Evolutionary conservation across 225 moss, liverwort and hornwort genomes (phyloP).

Genomic region (Marchantia polymorpha): DNA sequence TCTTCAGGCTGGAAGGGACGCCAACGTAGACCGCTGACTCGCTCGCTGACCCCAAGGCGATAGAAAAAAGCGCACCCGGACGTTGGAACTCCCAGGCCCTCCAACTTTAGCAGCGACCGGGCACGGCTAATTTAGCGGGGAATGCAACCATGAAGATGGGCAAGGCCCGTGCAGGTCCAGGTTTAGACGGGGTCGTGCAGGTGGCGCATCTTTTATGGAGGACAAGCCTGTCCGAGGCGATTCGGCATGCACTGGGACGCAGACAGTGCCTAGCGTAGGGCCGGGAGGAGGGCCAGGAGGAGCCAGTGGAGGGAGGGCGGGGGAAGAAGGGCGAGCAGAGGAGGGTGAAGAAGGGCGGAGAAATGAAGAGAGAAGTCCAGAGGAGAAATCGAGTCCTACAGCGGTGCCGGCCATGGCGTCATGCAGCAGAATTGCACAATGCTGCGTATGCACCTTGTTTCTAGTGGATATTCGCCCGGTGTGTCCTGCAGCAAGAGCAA

Average conservation of each 20-base stretch:
- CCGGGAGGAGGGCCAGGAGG: neutral
- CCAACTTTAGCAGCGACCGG: neutral
- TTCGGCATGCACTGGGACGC: neutral
- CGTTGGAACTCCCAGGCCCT: neutral
- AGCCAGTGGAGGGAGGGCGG: neutral
- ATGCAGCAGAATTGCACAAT: constrained; percentile 34
- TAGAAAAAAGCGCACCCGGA: neutral
- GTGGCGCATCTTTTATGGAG: neutral
- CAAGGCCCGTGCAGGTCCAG: neutral
- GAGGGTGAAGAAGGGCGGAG: neutral
- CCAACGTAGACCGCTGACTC: neutral
- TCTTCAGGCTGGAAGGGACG: neutral
- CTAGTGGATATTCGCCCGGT: neutral
- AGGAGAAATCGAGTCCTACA: neutral
- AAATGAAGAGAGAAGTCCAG: neutral
- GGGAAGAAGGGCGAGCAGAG: neutral
- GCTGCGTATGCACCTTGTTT: constrained; percentile 8
- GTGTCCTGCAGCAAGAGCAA: neutral
- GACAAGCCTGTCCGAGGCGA: neutral
- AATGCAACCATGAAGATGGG: neutral
- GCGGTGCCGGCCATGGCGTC: constrained; percentile 31
- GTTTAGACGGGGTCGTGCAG: neutral
- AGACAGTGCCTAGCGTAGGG: neutral
- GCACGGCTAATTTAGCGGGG: neutral
- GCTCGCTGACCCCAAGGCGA: neutral